phyloP scores from a whole-genome alignment of 441 rosid genomes.

The Eruca vesicaria region DNA sequence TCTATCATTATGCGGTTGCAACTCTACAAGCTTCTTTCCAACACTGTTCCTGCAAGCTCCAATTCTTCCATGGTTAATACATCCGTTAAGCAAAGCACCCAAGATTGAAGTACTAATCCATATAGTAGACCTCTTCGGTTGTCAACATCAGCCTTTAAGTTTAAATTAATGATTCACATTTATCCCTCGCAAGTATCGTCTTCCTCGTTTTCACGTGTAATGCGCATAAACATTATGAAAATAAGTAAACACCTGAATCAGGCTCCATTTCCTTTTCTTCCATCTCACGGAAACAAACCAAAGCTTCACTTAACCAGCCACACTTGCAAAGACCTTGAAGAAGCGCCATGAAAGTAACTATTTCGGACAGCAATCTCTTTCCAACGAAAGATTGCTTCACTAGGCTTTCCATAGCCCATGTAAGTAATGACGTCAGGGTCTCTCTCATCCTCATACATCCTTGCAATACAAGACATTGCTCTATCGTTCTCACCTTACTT shows the following conservation, averaged over 20 bases:
- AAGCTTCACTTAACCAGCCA: slow-evolving; percentile 58
- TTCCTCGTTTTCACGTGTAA: neutral
- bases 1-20: slow-evolving; percentile 66
- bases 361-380: too few species aligned
- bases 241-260: slow-evolving; percentile 54
- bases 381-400: slow-evolving; percentile 76
- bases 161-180: neutral
- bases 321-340: slow-evolving; percentile 84
- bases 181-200: neutral
- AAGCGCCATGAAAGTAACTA: slow-evolving; percentile 75
- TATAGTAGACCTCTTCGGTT: neutral
- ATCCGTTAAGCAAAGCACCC: slow-evolving; percentile 68
- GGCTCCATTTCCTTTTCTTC: slow-evolving; percentile 63
- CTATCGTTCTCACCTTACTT: slow-evolving; percentile 52
- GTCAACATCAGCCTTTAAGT: slow-evolving; percentile 8
- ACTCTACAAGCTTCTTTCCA: slow-evolving; percentile 65
- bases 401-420: slow-evolving; percentile 73
- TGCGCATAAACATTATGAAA: neutral
- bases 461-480: slow-evolving; percentile 56
- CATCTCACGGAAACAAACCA: slow-evolving; percentile 63
- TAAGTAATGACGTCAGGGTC: slow-evolving; percentile 75
- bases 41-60: slow-evolving; percentile 60
- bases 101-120: slow-evolving; percentile 37
- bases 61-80: slow-evolving; percentile 59
- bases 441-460: too few species aligned